Base-by-base conservation (phyloP, 495 filamentous ascomycete genomes). In the Penicillium antarcticum region DNA sequence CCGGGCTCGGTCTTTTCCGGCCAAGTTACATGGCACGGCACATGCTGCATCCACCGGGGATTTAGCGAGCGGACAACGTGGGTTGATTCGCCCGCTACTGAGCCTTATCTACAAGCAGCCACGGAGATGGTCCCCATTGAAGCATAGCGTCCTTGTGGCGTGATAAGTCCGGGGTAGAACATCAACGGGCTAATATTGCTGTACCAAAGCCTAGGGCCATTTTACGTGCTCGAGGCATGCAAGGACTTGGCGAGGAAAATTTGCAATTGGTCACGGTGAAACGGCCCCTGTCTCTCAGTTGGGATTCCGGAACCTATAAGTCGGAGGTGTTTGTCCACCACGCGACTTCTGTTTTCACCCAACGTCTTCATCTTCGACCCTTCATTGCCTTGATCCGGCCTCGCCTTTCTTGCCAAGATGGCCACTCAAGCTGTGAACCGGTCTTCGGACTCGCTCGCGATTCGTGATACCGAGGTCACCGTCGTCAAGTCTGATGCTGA, bases 151-250 rank as follows among this genome's bases (percentile, higher is more conserved):
- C 9, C 1, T 19, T 11, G 13, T 52, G 48, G 54, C 49, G 44
- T 48, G 49, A 53, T 32, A 49, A 57, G 37, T 57, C 55, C 42
- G 55, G 55, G 55, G 55, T 57, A 57, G 7, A 50, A 56, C 35
- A 44, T 47, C 8, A 34, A 16, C 12, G 7, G 23, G 42, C 26
- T 26, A 31, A 44, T 4, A 3, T 44, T 44, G 23, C 26, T 29
- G 0, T 10, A 1, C 26, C 26, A 29, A 10, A 10, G 26, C 26
- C 26, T 29, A 3, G 26, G 26, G 26, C 26, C 26, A 29, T 46
- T 46, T 23, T 13, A 4, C 12, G 26, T 0, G 6, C 26, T 29
- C 26, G 26, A 29, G 26, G 26, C 26, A 29, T 29, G 26, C 26
- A 29, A 8, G 26, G 5, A 29, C 5, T 7, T 29, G 26, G 26